A percentile compares a stretch with the other conserved stretches of the same genome.
Evolutionary conservation across 164 flowering plant species (phyloP).

Genomic region (grape (Vitis vinifera)): DNA sequence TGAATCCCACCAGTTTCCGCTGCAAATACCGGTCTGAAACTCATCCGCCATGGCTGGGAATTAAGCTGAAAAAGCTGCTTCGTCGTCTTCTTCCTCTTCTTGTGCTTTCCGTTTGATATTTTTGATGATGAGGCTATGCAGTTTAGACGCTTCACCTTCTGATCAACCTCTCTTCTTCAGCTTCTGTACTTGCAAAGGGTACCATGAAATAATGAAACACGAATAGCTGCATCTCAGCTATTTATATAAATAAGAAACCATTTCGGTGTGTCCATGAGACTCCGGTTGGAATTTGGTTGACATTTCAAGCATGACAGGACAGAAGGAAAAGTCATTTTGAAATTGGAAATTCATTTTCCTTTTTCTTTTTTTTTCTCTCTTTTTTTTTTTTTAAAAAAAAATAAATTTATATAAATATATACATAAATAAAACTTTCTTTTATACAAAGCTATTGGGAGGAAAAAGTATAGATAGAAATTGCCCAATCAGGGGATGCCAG

Average conservation of each 20-base stretch:
- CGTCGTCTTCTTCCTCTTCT: neutral
- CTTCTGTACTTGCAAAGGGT: neutral
- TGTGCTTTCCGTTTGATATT: neutral
- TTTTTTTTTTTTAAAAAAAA: neutral
- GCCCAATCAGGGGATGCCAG: constrained; percentile 9
- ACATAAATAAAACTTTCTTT: neutral
- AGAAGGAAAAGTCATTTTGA: constrained; percentile 30
- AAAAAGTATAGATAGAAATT: neutral
- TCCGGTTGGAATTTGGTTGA: constrained; percentile 18
- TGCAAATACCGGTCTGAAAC: constrained; percentile 33
- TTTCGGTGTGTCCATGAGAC: neutral
- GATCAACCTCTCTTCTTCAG: neutral
- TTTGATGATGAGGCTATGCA: too few relatives aligned
- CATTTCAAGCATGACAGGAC: constrained; percentile 29
- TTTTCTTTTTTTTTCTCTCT: neutral
- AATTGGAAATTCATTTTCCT: constrained; percentile 12
- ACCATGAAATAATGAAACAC: constrained; percentile 25
- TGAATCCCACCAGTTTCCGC: constrained; percentile 61
- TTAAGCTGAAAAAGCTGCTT: neutral
- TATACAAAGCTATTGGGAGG: neutral
- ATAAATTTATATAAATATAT: neutral
- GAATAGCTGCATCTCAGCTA: constrained; percentile 20
- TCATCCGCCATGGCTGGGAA: constrained; percentile 50
- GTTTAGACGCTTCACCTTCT: too few relatives aligned
- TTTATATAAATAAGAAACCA: constrained; percentile 4